phyloP scores from a whole-genome alignment of 2,329 filamentous ascomycete genomes.

The Cercospora janseana region DNA sequence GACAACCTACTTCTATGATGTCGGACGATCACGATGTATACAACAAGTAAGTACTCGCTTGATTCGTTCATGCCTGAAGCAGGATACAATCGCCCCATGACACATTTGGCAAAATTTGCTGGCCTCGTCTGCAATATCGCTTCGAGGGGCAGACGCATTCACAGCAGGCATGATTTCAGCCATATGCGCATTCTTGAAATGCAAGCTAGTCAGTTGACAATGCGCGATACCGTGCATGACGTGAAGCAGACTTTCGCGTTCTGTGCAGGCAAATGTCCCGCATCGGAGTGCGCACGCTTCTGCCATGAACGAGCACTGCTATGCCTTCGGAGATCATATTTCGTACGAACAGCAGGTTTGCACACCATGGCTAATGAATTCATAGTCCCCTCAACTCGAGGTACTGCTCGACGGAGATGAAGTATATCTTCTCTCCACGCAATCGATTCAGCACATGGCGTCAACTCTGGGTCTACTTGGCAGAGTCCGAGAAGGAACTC shows the following conservation, averaged over 20 bases:
- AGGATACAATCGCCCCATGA: neutral
- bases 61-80: neutral
- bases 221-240: no score
- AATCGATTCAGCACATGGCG: slow-evolving; percentile 77
- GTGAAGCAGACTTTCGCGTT: no score
- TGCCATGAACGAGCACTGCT: no score
- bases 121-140: neutral
- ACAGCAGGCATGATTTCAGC: neutral
- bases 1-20: slow-evolving; percentile 27
- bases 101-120: slow-evolving; percentile 4
- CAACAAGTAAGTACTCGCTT: slow-evolving; percentile 31
- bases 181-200: no score
- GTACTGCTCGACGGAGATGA: slow-evolving; percentile 74
- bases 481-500: slow-evolving; percentile 76
- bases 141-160: neutral
- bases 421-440: slow-evolving; percentile 73
- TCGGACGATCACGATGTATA: slow-evolving; percentile 33
- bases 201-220: neutral
- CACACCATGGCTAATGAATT: slow-evolving; percentile 44
- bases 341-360: neutral
- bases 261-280: no score
- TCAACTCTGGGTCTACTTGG: slow-evolving; percentile 80
- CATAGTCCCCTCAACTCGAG: slow-evolving; percentile 65
- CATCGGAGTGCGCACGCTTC: no score
- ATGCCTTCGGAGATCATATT: no score